A percentile compares a stretch with the other conserved stretches of the same genome.
Conservation (phyloP, 2,329 filamentous ascomycete species). For the Sporothrix protearum region DNA sequence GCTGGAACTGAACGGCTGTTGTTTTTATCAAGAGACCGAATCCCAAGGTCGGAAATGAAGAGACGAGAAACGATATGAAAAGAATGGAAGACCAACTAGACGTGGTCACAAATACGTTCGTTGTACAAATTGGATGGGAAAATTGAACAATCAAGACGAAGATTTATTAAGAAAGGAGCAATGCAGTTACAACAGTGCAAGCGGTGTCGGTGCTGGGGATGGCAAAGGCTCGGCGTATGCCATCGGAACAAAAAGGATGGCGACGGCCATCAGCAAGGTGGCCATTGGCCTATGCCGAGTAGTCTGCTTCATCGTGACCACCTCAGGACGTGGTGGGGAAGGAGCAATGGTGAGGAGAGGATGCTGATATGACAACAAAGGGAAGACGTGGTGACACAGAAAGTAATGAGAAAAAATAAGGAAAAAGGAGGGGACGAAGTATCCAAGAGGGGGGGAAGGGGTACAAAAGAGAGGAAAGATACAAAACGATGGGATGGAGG, state of each 20-base stretch:
- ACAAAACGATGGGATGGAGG: not conserved
- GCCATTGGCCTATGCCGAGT: constrained; percentile 17
- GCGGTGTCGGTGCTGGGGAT: not conserved
- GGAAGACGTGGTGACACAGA: not conserved
- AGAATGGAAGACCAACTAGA: too few relatives aligned
- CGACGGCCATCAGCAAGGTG: not conserved
- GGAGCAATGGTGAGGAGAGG: not conserved
- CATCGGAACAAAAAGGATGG: not conserved
- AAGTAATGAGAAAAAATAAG: not conserved
- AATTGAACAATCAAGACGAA: too few relatives aligned
- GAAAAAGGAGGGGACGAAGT: not conserved
- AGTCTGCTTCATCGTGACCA: not conserved
- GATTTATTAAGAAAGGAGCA: too few relatives aligned
- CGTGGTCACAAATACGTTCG: too few relatives aligned
- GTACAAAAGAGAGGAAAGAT: not conserved
- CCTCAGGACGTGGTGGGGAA: not conserved
- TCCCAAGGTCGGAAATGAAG: not conserved
- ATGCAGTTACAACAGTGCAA: not conserved
- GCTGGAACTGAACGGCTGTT: constrained; percentile 1
- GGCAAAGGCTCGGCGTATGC: not conserved
- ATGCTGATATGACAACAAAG: not conserved
- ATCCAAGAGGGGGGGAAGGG: not conserved
- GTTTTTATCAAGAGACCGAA: not conserved
- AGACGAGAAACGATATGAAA: constrained; percentile 12
- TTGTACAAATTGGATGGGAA: too few relatives aligned